Percentiles rank a stretch among this genome's conserved stretches.
Evolutionary conservation across 225 moss, liverwort and hornwort species (phyloP).

Genomic region (Bryoerythrophyllum caledonicum): DNA sequence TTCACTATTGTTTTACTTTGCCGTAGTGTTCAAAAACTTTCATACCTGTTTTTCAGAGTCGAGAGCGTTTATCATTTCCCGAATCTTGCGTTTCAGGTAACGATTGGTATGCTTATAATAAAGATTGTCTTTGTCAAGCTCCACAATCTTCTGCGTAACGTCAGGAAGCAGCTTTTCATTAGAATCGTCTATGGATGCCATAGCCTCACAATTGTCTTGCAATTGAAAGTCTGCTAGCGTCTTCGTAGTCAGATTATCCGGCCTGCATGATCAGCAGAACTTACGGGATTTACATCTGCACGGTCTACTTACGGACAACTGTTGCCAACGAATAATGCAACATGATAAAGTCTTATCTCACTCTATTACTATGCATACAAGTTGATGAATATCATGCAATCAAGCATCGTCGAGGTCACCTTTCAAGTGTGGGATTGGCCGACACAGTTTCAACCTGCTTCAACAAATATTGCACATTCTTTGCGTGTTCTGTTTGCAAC

Average conservation of each 20-base stretch:
- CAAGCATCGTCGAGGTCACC: conserved; percentile 28
- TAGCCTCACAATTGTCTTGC: conserved; percentile 39
- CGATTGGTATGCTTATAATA: conserved; percentile 69
- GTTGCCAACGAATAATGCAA: not conserved
- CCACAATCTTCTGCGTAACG: conserved; percentile 41
- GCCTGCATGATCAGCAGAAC: conserved; percentile 38
- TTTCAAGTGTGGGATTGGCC: conserved; percentile 47
- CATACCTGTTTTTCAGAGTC: conserved; percentile 62
- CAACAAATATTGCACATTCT: conserved; percentile 77
- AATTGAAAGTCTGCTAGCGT: conserved; percentile 41
- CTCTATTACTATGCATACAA: not conserved
- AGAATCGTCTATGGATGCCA: conserved; percentile 34
- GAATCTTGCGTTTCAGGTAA: conserved; percentile 66
- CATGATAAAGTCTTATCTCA: not conserved
- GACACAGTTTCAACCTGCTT: conserved; percentile 75
- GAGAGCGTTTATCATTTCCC: conserved; percentile 63
- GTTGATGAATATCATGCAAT: not conserved
- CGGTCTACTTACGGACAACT: not conserved
- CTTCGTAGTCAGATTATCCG: conserved; percentile 34
- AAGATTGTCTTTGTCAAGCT: conserved; percentile 62
- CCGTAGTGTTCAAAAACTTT: not conserved
- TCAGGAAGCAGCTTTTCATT: conserved; percentile 28
- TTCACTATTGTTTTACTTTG: not conserved
- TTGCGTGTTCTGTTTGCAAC: conserved; percentile 75
- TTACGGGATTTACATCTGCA: not conserved